Percentiles rank a stretch among this genome's conserved stretches.
These are phyloP conservation scores for Turnera subulata DNA, from an alignment of 345 rosid genomes.

Conservation along the genomic window DNA sequence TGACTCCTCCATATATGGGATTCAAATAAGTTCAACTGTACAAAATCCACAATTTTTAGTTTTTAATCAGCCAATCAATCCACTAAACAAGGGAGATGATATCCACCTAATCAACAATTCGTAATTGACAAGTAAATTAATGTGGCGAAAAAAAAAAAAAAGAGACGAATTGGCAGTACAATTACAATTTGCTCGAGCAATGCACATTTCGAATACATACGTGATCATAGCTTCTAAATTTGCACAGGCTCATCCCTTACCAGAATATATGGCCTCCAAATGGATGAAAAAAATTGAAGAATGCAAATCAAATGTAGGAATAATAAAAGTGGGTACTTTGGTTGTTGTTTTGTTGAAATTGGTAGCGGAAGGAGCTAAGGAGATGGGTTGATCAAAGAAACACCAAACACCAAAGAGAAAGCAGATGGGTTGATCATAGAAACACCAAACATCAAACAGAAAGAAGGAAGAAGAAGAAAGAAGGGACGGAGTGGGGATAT, in stretches of 20 bases:
- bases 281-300: background rate
- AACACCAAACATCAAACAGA: no score
- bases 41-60: no score
- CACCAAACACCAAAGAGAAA: no score
- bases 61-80: background rate
- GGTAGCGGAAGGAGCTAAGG: background rate
- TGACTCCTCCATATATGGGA: no score
- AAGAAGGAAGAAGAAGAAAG: conserved; percentile 8
- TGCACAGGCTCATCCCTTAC: background rate
- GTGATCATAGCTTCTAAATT: background rate
- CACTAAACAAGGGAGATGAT: background rate
- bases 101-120: background rate
- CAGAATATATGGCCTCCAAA: background rate
- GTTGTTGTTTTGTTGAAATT: conserved; percentile 11
- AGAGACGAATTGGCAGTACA: background rate
- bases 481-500: conserved; percentile 10
- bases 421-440: no score
- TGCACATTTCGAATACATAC: background rate
- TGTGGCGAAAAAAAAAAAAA: no score
- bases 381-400: background rate
- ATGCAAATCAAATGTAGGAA: conserved; percentile 1
- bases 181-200: background rate
- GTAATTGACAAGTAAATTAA: no score
- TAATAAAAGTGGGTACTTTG: conserved; percentile 22
- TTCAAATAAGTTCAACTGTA: no score